These are phyloP conservation scores for Microdochium bolleyi DNA, from an alignment of 2,329 filamentous ascomycete genomes.

Conservation along the genomic window DNA sequence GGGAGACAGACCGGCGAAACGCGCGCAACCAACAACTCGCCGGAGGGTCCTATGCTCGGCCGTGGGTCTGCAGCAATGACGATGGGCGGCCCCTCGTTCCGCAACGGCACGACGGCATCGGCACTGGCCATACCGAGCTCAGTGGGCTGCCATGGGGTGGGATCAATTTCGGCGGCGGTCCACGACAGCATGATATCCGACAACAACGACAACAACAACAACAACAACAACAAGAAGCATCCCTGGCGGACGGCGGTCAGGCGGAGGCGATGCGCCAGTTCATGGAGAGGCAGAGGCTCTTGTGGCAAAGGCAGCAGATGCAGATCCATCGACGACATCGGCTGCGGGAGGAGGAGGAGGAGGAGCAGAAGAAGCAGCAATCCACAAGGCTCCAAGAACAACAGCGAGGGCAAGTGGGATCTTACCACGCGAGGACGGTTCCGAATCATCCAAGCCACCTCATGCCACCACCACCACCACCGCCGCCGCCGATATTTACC, in stretches of 20 bases:
- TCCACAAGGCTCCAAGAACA: neutral
- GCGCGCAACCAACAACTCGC: neutral
- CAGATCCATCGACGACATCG: neutral
- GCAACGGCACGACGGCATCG: neutral
- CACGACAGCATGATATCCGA: too few relatives aligned
- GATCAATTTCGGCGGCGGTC: neutral
- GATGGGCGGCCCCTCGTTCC: too few relatives aligned
- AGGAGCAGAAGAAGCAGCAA: neutral
- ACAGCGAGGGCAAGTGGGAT: neutral
- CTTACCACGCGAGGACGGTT: too few relatives aligned
- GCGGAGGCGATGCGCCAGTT: neutral
- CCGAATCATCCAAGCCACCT: too few relatives aligned
- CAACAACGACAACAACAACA: neutral
- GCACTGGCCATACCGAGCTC: neutral
- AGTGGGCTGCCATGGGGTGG: neutral
- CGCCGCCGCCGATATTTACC: too few relatives aligned
- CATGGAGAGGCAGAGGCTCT: neutral
- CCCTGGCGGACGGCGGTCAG: neutral
- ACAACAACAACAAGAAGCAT: neutral
- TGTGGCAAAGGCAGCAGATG: neutral
- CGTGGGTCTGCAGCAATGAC: neutral
- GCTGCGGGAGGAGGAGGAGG: neutral
- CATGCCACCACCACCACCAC: too few relatives aligned
- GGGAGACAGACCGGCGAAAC: neutral
- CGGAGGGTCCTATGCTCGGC: neutral